Evolutionary conservation across 306 rosid genomes (phyloP).

Genomic region (Bauhinia variegata): DNA sequence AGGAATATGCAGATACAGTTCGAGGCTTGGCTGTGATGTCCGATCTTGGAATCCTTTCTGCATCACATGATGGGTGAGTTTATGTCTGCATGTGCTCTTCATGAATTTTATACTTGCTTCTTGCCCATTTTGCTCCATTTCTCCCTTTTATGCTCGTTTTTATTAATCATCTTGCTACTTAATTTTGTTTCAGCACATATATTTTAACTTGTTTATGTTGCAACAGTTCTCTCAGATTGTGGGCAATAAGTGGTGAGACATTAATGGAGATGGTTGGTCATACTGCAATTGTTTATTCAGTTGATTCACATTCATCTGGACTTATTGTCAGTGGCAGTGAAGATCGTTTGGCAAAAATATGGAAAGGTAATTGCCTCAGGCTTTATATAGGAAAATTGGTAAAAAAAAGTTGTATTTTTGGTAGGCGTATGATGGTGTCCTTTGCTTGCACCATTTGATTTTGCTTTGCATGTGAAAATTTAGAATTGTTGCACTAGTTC

Average conservation of each 20-base stretch:
- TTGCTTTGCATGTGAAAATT: slow-evolving; percentile 1
- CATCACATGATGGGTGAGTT: slow-evolving; percentile 94
- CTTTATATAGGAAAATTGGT: not conserved
- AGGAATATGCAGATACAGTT: slow-evolving; percentile 78
- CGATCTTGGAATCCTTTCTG: slow-evolving; percentile 83
- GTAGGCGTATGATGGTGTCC: slow-evolving; percentile 14
- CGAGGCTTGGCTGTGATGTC: slow-evolving; percentile 88
- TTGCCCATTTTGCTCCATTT: too few relatives aligned
- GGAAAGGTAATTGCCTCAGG: slow-evolving; percentile 73
- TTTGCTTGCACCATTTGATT: slow-evolving; percentile 19
- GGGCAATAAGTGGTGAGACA: slow-evolving; percentile 83
- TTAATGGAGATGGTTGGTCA: slow-evolving; percentile 96
- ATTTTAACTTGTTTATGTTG: slow-evolving; percentile 32
- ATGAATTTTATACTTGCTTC: not conserved
- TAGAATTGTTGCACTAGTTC: slow-evolving; percentile 9
- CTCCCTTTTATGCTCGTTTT: too few relatives aligned
- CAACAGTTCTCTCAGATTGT: slow-evolving; percentile 78
- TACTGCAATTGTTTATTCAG: slow-evolving; percentile 90
- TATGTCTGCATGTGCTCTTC: slow-evolving; percentile 26
- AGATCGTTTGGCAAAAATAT: slow-evolving; percentile 86
- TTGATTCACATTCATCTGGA: slow-evolving; percentile 85
- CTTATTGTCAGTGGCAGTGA: slow-evolving; percentile 87
- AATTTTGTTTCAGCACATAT: too few relatives aligned
- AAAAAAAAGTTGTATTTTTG: not conserved
- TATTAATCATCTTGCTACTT: too few relatives aligned